Evolutionary conservation across 148 eudicot genomes (phyloP).

Genomic region (Beta vulgaris): DNA sequence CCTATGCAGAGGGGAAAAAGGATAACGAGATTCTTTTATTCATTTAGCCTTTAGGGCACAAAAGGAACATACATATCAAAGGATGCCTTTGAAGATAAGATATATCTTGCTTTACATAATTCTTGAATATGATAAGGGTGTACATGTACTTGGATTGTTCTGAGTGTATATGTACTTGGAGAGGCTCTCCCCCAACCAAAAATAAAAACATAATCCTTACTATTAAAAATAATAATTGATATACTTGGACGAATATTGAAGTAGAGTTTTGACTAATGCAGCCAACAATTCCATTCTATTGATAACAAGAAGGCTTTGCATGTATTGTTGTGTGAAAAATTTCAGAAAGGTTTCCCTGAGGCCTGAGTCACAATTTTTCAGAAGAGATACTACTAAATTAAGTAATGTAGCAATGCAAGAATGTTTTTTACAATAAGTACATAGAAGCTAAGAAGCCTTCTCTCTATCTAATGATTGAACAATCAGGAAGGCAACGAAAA

Average conservation of each 20-base stretch:
- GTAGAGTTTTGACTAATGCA: no score
- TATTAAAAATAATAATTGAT: no score
- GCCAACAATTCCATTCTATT: no score
- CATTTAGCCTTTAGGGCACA: not conserved
- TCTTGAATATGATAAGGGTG: not conserved
- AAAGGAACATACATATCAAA: conserved; percentile 1
- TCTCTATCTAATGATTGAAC: not conserved
- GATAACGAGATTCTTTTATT: not conserved
- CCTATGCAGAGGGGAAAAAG: not conserved
- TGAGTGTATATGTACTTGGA: not conserved
- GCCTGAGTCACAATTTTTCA: no score
- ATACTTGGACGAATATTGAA: no score
- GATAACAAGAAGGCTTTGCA: no score
- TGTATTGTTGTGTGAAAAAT: no score
- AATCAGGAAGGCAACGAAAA: not conserved
- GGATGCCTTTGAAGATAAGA: conserved; percentile 4
- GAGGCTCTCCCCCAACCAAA: no score
- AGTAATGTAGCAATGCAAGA: not conserved
- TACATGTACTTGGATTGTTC: not conserved
- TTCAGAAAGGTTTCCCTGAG: no score
- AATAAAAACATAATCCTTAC: no score
- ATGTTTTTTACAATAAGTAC: not conserved
- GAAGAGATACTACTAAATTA: not conserved
- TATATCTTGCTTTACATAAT: not conserved
- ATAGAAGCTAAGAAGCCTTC: not conserved